Base-by-base conservation (phyloP, 495 filamentous ascomycete species). In the Tetracladium setigerum region DNA sequence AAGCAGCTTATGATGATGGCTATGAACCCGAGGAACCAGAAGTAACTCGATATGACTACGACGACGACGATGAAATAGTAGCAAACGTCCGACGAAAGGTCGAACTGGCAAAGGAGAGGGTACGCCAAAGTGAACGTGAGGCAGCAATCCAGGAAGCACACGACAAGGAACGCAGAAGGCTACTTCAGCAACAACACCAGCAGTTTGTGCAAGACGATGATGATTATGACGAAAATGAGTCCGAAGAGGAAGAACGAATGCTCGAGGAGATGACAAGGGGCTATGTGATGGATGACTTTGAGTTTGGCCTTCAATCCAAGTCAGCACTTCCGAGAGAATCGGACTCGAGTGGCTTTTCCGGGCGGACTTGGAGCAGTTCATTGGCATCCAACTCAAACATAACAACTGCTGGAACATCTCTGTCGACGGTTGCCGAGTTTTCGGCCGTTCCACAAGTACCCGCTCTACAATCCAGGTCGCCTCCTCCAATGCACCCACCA, bases 1-100 rank as follows among this genome's bases (percentile, higher is more conserved):
- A 97, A 62, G 90, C 91, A 33, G 92, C 92, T 16, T 97, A 96
- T 61, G 86, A 95, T 62, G 88, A 97, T 54, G 89, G 87, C 5
- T 84, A 86, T 56, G 90, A 95, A 56, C 84, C 86, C 5, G 75
- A 77, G 42, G 69, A 68, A 12, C 63, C 66, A 60, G 67, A 68
- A 9, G 53, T 46, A n/a, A 46, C 41, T 45, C 52, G 58, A 30
- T 66, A 67, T 49, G 49, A 67, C 18, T 58, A 54, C 62, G 47
- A 59, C 43, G 65, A 74, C 13, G 57, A 62, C 34, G 63, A 64
- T 24, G 67, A 72, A 27, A 53, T 76, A 12, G 68, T 83, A 38
- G 73, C 72, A 13, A 79, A 78, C 52, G 77, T 78, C 3, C 73
- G 81, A 52, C 71, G 79, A 40, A 83, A 81, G 57, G 82, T 91